These are phyloP conservation scores for Citrus mangshanensis DNA, from an alignment of 345 rosid genomes.

Conservation along the genomic window DNA sequence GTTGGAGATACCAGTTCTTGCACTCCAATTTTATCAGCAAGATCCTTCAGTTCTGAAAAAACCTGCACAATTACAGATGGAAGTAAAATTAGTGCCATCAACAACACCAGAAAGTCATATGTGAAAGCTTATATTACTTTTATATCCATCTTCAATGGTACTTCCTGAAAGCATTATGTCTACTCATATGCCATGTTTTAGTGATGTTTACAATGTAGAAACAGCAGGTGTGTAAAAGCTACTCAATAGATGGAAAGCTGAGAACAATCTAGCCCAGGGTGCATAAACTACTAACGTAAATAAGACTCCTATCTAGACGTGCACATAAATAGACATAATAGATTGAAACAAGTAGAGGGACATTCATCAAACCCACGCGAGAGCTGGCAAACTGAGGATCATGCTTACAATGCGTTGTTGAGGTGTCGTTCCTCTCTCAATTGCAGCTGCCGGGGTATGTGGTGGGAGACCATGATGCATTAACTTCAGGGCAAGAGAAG, in stretches of 20 bases:
- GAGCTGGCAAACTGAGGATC: background rate
- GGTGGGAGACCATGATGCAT: conserved; percentile 82
- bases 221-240: background rate
- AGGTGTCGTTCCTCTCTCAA: conserved; percentile 85
- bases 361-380: background rate
- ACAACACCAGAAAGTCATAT: background rate
- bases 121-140: background rate
- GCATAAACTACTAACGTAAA: background rate
- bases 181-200: background rate
- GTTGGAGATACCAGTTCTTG: conserved; percentile 79
- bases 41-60: conserved; percentile 73
- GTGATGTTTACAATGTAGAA: background rate
- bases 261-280: background rate
- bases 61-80: conserved; percentile 43
- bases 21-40: conserved; percentile 53
- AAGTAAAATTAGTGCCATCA: background rate
- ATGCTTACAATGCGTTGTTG: conserved; percentile 73
- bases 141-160: background rate
- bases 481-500: conserved; percentile 74
- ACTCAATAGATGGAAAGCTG: background rate
- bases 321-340: background rate
- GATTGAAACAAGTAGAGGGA: background rate
- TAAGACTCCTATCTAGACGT: background rate
- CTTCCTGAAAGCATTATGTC: background rate
- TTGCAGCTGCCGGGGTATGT: conserved; percentile 84